These are phyloP conservation scores for Saccharomyces paradoxus DNA, from an alignment of 805 yeast genomes.

Conservation along the genomic window DNA sequence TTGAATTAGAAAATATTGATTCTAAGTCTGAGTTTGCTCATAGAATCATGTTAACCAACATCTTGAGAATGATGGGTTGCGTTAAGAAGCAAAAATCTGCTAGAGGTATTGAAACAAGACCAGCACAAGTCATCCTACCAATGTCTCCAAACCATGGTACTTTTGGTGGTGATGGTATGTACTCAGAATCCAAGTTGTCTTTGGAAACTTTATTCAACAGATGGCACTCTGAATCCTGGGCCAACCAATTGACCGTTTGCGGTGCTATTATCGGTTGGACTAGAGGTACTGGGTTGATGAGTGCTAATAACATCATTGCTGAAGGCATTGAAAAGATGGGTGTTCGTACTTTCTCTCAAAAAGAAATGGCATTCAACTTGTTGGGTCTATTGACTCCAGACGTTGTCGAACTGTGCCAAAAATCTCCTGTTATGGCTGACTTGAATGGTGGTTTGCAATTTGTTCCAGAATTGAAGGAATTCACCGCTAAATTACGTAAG, in stretches of 20 bases:
- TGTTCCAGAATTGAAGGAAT: slow-evolving; percentile 83
- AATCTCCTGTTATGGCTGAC: slow-evolving; percentile 93
- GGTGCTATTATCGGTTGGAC: slow-evolving; percentile 99
- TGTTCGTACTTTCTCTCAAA: slow-evolving; percentile 96
- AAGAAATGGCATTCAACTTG: slow-evolving; percentile 98
- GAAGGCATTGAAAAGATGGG: slow-evolving; percentile 94
- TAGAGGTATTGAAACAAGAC: slow-evolving; percentile 81
- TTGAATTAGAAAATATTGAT: slow-evolving; percentile 85
- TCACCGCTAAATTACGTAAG: slow-evolving; percentile 70
- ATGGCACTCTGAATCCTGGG: slow-evolving; percentile 98
- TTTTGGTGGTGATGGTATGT: slow-evolving; percentile 95
- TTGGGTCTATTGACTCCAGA: slow-evolving; percentile 88
- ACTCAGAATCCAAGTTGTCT: slow-evolving; percentile 93
- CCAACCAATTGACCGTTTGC: slow-evolving; percentile 83
- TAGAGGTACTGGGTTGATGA: slow-evolving; percentile 98
- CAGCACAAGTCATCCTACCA: slow-evolving; percentile 95
- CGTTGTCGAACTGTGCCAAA: slow-evolving; percentile 79
- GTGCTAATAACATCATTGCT: slow-evolving; percentile 93
- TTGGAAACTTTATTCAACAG: slow-evolving; percentile 95
- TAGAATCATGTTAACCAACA: slow-evolving; percentile 94
- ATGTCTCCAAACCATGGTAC: slow-evolving; percentile 98
- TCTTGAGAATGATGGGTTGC: slow-evolving; percentile 84
- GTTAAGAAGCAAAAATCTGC: slow-evolving; percentile 77
- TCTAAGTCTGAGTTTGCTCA: slow-evolving; percentile 97
- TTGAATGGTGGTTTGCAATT: slow-evolving; percentile 97